These are phyloP conservation scores for Truncatella angustata DNA, from an alignment of 2,329 filamentous ascomycete genomes.

Conservation along the genomic window DNA sequence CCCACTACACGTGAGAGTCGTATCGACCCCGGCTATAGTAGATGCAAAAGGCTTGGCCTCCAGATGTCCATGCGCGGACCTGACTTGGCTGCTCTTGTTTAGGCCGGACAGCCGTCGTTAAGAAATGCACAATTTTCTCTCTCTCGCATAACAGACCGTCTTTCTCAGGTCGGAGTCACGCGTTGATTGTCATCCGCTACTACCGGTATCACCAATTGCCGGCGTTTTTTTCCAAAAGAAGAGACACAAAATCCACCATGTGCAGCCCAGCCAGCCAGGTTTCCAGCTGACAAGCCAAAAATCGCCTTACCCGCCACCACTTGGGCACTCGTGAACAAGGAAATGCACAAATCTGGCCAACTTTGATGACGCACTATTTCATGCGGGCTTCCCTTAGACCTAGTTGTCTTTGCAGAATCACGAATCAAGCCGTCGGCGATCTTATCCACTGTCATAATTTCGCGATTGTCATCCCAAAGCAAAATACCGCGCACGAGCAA, in stretches of 20 bases:
- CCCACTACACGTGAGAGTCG: background rate
- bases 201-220: too few species aligned
- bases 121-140: background rate
- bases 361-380: background rate
- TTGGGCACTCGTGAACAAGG: background rate
- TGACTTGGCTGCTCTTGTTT: background rate
- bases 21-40: background rate
- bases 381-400: background rate
- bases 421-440: slow-evolving; percentile 1
- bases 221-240: background rate
- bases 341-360: background rate
- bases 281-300: too few species aligned
- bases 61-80: too few species aligned
- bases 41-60: background rate
- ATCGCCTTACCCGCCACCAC: too few species aligned
- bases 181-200: slow-evolving; percentile 5
- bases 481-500: background rate
- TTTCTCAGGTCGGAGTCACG: background rate
- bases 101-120: background rate
- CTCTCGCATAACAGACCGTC: background rate
- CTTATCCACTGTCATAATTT: background rate
- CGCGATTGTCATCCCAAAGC: background rate
- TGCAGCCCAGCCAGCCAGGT: too few species aligned
- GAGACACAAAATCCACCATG: background rate
- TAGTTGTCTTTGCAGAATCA: background rate